phyloP scores from a whole-genome alignment of 164 flowering plant genomes.

The Echeveria elegans region DNA sequence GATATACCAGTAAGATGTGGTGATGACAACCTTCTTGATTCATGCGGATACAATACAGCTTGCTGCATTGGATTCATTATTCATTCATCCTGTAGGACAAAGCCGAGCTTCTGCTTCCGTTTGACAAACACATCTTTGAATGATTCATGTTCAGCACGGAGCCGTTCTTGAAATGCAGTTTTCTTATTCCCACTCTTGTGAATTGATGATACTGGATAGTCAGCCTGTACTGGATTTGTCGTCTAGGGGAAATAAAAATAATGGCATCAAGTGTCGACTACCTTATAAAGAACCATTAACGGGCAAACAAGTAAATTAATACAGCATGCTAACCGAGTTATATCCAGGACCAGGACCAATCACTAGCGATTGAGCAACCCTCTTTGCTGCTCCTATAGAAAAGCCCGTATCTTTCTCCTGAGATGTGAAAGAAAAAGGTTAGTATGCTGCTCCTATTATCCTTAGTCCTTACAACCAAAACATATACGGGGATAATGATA shows the following conservation, averaged over 20 bases:
- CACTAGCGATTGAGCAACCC: slow-evolving; percentile 32
- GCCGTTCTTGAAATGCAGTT: slow-evolving; percentile 52
- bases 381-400: slow-evolving; percentile 63
- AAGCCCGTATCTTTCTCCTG: slow-evolving; percentile 73
- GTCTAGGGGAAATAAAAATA: slow-evolving; percentile 33
- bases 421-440: slow-evolving; percentile 5
- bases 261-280: neutral
- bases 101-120: slow-evolving; percentile 64
- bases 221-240: slow-evolving; percentile 66
- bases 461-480: too few species aligned
- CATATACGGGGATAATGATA: neutral
- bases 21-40: neutral
- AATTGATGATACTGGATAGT: slow-evolving; percentile 19
- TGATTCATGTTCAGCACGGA: slow-evolving; percentile 80
- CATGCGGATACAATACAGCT: neutral
- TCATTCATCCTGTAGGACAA: slow-evolving; percentile 49
- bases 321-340: slow-evolving; percentile 56
- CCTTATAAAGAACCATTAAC: too few species aligned
- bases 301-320: neutral
- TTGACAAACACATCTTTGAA: slow-evolving; percentile 75
- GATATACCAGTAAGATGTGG: neutral
- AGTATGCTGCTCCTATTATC: too few species aligned
- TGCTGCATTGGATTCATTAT: neutral
- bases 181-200: slow-evolving; percentile 26
- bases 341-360: slow-evolving; percentile 98